Percentiles rank a stretch among this genome's conserved stretches.
phyloP scores from a whole-genome alignment of 352 stramenopile species.

The Phytophthora multivora region DNA sequence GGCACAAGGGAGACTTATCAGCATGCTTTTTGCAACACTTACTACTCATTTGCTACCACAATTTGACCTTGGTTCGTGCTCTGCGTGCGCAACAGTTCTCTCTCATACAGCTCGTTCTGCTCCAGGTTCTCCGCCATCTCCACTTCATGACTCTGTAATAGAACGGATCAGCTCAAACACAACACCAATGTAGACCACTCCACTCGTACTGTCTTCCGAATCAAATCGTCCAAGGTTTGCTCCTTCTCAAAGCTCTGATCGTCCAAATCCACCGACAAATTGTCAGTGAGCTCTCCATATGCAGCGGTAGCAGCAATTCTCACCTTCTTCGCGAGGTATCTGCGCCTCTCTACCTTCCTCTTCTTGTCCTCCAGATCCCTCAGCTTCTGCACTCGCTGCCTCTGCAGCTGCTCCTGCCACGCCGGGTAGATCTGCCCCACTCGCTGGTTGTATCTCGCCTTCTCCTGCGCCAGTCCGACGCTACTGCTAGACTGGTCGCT shows the following conservation, averaged over 20 bases:
- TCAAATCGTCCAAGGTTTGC: constrained; percentile 67
- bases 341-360: constrained; percentile 62
- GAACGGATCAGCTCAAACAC: not conserved
- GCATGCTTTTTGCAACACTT: not conserved
- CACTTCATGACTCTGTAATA: constrained; percentile 69
- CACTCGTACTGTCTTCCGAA: constrained; percentile 62
- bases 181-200: not conserved
- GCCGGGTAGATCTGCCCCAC: constrained; percentile 73
- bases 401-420: constrained; percentile 74
- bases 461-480: constrained; percentile 61
- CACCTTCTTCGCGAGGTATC: constrained; percentile 79
- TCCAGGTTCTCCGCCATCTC: constrained; percentile 74
- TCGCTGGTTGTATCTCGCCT: constrained; percentile 58
- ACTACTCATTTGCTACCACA: not conserved
- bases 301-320: not conserved
- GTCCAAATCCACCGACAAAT: not conserved
- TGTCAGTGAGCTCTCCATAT: not conserved
- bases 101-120: constrained; percentile 75
- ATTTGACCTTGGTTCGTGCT: constrained; percentile 49
- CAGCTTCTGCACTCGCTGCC: constrained; percentile 56
- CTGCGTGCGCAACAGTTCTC: constrained; percentile 62
- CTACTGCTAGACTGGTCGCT: constrained; percentile 49
- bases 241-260: constrained; percentile 82
- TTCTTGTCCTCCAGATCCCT: constrained; percentile 78
- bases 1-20: not conserved